Evolutionary conservation across 768 basidiomycete genomes (phyloP).

Genomic region (Omphalotus guepiniiformis): DNA sequence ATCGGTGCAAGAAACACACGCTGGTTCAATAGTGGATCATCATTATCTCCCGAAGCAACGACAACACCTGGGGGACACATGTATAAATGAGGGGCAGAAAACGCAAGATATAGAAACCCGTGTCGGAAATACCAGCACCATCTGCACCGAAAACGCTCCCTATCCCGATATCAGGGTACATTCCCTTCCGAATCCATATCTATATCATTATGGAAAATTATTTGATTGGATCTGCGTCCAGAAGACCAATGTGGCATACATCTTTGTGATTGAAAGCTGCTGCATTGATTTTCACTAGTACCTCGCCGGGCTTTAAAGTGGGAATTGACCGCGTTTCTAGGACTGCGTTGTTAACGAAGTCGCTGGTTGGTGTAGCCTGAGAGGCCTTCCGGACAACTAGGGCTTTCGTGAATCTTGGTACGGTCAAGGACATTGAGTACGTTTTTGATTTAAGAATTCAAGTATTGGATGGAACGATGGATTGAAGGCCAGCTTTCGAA

Average conservation of each 20-base stretch:
- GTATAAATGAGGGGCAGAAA: neutral
- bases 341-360: conserved; percentile 40
- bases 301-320: conserved; percentile 47
- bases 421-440: too few species aligned
- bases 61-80: conserved; percentile 44
- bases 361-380: neutral
- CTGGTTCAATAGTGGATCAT: conserved; percentile 58
- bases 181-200: conserved; percentile 72
- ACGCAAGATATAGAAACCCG: neutral
- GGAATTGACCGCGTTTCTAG: conserved; percentile 49
- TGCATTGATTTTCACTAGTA: conserved; percentile 65
- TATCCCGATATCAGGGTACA: conserved; percentile 58
- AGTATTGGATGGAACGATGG: too few species aligned
- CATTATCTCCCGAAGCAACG: conserved; percentile 47
- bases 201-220: conserved; percentile 20
- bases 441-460: too few species aligned
- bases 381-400: conserved; percentile 4
- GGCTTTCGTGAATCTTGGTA: conserved; percentile 6
- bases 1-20: conserved; percentile 75
- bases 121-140: conserved; percentile 51
- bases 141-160: conserved; percentile 68
- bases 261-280: conserved; percentile 79
- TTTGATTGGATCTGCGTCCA: too few species aligned
- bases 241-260: conserved; percentile 29
- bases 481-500: too few species aligned